Evolutionary conservation across 2,329 filamentous ascomycete genomes (phyloP), one percentile per base, ranked within the genome.

Genomic region (Curvularia lunata): DNA sequence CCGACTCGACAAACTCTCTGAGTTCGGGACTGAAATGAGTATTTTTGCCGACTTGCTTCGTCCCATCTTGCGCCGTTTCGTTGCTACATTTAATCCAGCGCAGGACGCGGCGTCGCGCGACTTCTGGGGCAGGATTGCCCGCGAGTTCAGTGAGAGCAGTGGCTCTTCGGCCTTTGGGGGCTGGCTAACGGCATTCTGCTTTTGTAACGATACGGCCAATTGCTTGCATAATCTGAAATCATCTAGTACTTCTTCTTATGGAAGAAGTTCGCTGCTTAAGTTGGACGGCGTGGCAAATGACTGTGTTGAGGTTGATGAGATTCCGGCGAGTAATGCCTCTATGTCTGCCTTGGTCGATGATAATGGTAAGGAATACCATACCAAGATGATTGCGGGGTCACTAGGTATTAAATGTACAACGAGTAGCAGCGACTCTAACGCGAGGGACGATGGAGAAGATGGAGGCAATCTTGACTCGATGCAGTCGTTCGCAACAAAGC

Each of bases 161-260:
- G 59, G 58, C 7, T 37, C 50, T 2, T 25, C 21, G 1, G 54
- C 54, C n/a, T 48, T 66, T 3, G 59, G 59, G 1, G 67, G 65
- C 9, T 69, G 64, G 65, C 52, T 68, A 18, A 61, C 61, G 9
- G 64, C 65, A 1, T 69, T 69, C 30, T 62, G 58, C 28, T 64
- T 63, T 50, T 69, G 67, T 64, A 19, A 63, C 13, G 45, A 47
- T 6, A 28, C 63, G 5, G 64, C 63, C 0, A 52, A 59, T 16
- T 48, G 38, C 6, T 32, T 65, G 28, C 52, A 59, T 38, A 13
- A 27, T 27, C 8, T 27, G 25, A 8, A 27, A 5, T 7, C 8
- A 8, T 5, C 25, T 7, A 27, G 8, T 27, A 8, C 6, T 27
- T 27, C 1, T 5, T 27, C 6, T 8, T 2, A 8, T 5, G 10